phyloP scores from a whole-genome alignment of 208 protist genomes.

The Acanthamoeba royreba region DNA sequence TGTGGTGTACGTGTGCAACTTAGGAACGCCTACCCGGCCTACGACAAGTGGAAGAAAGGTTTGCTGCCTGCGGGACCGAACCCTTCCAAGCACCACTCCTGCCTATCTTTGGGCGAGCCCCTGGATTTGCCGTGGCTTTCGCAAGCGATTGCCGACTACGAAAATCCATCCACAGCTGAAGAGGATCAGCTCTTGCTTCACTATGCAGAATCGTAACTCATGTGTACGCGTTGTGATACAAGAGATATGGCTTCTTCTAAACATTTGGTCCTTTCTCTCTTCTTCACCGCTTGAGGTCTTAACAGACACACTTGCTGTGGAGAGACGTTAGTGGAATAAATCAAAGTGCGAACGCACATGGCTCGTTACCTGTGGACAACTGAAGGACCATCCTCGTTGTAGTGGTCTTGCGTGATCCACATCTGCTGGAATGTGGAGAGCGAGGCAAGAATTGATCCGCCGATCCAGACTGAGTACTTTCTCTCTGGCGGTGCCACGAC shows the following conservation, averaged over 20 bases:
- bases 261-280: no score
- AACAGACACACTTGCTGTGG: not conserved
- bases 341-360: not conserved
- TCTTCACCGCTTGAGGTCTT: not conserved
- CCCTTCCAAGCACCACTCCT: not conserved
- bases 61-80: not conserved
- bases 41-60: conserved; percentile 8
- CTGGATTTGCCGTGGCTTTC: not conserved
- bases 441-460: conserved; percentile 81
- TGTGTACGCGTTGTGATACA: no score
- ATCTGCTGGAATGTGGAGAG: conserved; percentile 80
- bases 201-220: not conserved
- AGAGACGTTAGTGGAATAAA: no score
- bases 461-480: conserved; percentile 80
- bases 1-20: no score
- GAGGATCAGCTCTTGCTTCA: not conserved
- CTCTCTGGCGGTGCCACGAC: conserved; percentile 69
- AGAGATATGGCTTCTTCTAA: no score
- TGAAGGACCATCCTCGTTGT: conserved; percentile 94
- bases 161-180: not conserved
- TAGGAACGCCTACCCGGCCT: not conserved
- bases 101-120: not conserved
- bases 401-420: conserved; percentile 98
- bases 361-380: conserved; percentile 88
- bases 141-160: not conserved